phyloP scores from a whole-genome alignment of 305 asterid genomes.

The Solanum hybrid region DNA sequence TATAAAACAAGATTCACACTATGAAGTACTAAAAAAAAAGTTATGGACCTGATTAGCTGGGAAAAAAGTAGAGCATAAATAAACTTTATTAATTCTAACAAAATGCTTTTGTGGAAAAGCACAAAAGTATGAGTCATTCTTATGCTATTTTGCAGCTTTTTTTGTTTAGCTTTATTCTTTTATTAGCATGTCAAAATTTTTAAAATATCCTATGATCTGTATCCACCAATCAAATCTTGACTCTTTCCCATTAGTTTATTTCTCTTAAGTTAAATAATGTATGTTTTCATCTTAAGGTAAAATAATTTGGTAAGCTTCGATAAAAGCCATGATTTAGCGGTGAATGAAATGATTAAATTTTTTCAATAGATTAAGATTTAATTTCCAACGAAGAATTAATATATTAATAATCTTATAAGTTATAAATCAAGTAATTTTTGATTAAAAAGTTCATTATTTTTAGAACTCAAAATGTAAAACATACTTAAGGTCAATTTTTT shows the following conservation, averaged over 20 bases:
- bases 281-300: not conserved
- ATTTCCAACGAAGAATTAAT: not conserved
- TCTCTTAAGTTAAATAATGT: not conserved
- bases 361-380: not conserved
- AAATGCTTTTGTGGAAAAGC: not conserved
- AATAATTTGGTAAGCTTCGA: not conserved
- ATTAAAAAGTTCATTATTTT: not conserved
- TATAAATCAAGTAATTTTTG: not conserved
- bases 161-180: not conserved
- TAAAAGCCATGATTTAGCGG: not conserved
- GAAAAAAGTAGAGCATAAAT: not conserved
- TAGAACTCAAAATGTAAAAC: not conserved
- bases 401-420: not conserved
- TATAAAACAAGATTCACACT: not conserved
- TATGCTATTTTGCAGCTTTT: not conserved
- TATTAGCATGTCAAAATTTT: not conserved
- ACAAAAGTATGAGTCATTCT: slow-evolving; percentile 2
- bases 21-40: not conserved
- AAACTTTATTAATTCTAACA: not conserved
- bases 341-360: not conserved
- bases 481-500: not conserved
- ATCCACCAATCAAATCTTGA: not conserved
- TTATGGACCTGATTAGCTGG: not conserved
- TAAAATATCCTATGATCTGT: not conserved
- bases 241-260: not conserved